Evolutionary conservation across 2,329 filamentous ascomycete species (phyloP), one percentile per base, ranked within the genome.

Genomic region (Fusarium proliferatum): DNA sequence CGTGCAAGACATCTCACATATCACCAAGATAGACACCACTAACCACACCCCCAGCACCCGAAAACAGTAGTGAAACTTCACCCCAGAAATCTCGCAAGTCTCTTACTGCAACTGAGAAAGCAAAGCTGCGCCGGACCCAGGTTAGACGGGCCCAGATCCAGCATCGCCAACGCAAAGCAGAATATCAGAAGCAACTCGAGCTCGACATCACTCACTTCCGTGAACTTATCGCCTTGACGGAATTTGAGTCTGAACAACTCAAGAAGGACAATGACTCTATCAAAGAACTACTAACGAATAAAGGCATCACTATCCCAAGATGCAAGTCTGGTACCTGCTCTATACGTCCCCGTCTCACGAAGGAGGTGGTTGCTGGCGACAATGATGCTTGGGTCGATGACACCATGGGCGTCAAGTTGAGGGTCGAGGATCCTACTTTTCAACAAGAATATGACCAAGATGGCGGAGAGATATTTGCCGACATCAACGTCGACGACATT

Each of bases 141-240:
- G 87, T 89, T 58, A 81, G 87, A 6, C 84, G 82, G 28, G 88
- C 88, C 4, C 88, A 89, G 81, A 84, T 86, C 42, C 84, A 88
- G 76, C 88, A 89, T 73, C 86, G 88, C 21, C 85, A 87, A 77
- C 86, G 88, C 75, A 89, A 89, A 75, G 86, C 85, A 57, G 85
- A 88, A 77, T 88, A 89, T 76, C 83, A 86, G 70, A 85, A 85
- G 75, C 82, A 88, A 80, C 85, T 89, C 36, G 88, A 89, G 81
- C 80, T 84, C 67, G 87, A 89, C 73, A 80, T 87, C 23, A 81
- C 83, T 19, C 81, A 82, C 69, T 82, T 88, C 62, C 84, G 87
- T 17, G 84, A 86, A 57, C 78, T 85, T 71, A 86, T 89, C 66
- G 80, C 83, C 43, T 78, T 78, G 21, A 79, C 82, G 2, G 82